Evolutionary conservation across 2,329 filamentous ascomycete genomes (phyloP).

Genomic region (Penicillium hordei): DNA sequence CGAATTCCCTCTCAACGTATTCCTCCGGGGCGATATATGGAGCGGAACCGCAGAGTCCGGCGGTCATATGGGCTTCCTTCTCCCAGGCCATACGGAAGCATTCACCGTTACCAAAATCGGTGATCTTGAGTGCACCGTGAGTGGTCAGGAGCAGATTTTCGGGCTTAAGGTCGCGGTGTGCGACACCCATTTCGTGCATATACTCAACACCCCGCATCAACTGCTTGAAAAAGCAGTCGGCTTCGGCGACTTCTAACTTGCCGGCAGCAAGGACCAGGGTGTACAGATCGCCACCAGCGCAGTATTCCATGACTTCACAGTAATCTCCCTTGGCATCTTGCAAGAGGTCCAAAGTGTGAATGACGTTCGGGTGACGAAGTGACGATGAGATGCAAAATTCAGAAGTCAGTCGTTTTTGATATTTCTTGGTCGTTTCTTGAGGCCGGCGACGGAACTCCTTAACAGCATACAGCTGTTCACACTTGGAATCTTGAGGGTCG

Average conservation of each 20-base stretch:
- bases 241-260: constrained; percentile 84
- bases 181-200: constrained; percentile 98
- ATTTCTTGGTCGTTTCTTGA: constrained; percentile 94
- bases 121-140: constrained; percentile 91
- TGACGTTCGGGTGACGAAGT: constrained; percentile 93
- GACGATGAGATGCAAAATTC: constrained; percentile 99
- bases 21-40: constrained; percentile 98
- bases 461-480: constrained; percentile 91
- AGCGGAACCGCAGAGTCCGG: constrained; percentile 90
- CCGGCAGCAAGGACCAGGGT: constrained; percentile 87
- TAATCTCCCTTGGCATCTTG: constrained; percentile 97
- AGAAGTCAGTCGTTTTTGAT: constrained; percentile 93
- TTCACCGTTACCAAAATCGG: constrained; percentile 97
- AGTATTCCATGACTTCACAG: constrained; percentile 99
- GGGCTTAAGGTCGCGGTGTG: constrained; percentile 93
- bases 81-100: constrained; percentile 99
- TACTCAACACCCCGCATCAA: constrained; percentile 99
- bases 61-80: constrained; percentile 96
- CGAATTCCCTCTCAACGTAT: constrained; percentile 92
- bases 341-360: constrained; percentile 91
- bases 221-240: constrained; percentile 98
- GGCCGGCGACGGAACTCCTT: constrained; percentile 96
- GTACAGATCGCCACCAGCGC: constrained; percentile 92
- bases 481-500: constrained; percentile 70
- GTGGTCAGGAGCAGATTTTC: constrained; percentile 94